Percentiles rank a stretch among this genome's conserved stretches.
Conservation (phyloP, 2,329 filamentous ascomycete species). For the Aureobasidium sp. region DNA sequence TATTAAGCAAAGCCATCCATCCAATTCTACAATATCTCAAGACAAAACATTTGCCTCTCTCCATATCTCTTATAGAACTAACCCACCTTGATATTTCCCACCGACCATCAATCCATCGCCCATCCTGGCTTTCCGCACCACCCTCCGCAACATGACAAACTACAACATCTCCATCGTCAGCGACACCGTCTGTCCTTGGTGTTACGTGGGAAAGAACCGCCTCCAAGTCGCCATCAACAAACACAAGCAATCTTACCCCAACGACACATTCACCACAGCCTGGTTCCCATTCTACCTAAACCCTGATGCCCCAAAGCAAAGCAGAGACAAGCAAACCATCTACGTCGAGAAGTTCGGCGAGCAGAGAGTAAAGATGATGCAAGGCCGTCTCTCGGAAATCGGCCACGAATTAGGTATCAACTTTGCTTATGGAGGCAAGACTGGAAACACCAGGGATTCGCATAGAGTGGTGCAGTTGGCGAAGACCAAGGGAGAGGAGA, state of each 20-base stretch:
- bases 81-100: neutral
- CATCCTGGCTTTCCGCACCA: constrained; percentile 17
- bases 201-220: constrained; percentile 72
- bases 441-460: constrained; percentile 70
- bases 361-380: constrained; percentile 50
- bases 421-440: constrained; percentile 62
- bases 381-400: constrained; percentile 46
- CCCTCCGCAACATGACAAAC: constrained; percentile 51
- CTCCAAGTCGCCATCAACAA: constrained; percentile 62
- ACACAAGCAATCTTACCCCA: constrained; percentile 45
- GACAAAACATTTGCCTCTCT: neutral
- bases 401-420: constrained; percentile 60
- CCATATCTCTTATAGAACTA: neutral
- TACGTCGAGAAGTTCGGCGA: constrained; percentile 58
- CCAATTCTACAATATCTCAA: neutral
- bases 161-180: constrained; percentile 70
- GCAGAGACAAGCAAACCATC: constrained; percentile 45
- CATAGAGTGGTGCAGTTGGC: constrained; percentile 68
- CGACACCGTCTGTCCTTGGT: constrained; percentile 71
- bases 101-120: neutral
- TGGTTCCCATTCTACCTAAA: constrained; percentile 81
- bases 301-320: constrained; percentile 48
- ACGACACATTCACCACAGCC: constrained; percentile 62
- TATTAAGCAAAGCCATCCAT: constrained; percentile 3
- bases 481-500: constrained; percentile 43